These are phyloP conservation scores for Coniferiporia sulphurascens DNA, from an alignment of 1,284 basidiomycete genomes.

Conservation along the genomic window DNA sequence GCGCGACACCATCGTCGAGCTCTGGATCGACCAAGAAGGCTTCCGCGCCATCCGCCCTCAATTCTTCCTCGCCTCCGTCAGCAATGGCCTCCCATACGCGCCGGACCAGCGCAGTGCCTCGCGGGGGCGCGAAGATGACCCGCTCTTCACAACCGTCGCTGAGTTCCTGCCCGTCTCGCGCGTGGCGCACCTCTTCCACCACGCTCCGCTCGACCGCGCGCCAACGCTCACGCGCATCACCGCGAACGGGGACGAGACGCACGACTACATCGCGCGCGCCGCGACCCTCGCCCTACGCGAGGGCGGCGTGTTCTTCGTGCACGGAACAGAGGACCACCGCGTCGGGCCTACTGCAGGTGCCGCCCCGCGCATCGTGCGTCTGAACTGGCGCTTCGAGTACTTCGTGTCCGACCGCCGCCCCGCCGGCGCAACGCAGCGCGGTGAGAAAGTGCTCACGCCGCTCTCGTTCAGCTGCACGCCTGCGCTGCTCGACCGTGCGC, in stretches of 20 bases:
- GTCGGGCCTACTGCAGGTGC: constrained; percentile 8
- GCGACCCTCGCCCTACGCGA: constrained; percentile 60
- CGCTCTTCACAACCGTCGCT: constrained; percentile 35
- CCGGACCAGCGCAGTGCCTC: constrained; percentile 27
- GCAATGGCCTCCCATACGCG: constrained; percentile 30
- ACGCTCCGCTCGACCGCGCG: constrained; percentile 60
- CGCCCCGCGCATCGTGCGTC: constrained; percentile 29
- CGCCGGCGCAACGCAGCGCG: constrained; percentile 39
- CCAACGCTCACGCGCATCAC: constrained; percentile 66
- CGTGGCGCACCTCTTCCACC: constrained; percentile 62
- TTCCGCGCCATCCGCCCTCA: constrained; percentile 56
- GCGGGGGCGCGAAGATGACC: constrained; percentile 24
- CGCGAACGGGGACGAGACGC: constrained; percentile 55
- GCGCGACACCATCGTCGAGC: constrained; percentile 46
- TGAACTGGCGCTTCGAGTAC: constrained; percentile 77
- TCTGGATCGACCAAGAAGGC: constrained; percentile 78
- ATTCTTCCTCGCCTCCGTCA: constrained; percentile 49
- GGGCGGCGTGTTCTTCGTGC: constrained; percentile 69
- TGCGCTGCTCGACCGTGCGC: constrained; percentile 52
- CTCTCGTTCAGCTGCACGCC: constrained; percentile 71
- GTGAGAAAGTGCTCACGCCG: constrained; percentile 68
- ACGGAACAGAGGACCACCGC: constrained; percentile 50
- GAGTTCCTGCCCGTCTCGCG: constrained; percentile 60
- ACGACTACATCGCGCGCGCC: constrained; percentile 69
- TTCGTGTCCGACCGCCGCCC: constrained; percentile 53